These are phyloP conservation scores for Graphilbum sp. DNA, from an alignment of 2,329 filamentous ascomycete species.

Conservation along the genomic window DNA sequence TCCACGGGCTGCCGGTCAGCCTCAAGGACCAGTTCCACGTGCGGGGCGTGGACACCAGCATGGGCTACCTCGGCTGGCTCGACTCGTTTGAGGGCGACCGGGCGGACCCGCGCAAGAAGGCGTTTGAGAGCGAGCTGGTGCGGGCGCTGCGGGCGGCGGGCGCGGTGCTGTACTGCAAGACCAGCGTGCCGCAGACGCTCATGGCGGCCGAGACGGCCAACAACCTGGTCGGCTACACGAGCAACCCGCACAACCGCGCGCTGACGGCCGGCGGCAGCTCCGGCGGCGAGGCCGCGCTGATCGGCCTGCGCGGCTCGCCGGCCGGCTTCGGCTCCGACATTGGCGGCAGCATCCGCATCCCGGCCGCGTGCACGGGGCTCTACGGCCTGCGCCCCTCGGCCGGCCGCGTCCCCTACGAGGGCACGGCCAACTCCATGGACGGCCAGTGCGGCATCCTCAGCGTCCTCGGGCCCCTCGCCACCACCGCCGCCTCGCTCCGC, in stretches of 20 bases:
- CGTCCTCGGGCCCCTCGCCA: slow-evolving; percentile 43
- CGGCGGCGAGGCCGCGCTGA: slow-evolving; percentile 20
- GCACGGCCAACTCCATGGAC: slow-evolving; percentile 14
- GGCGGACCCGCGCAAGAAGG: slow-evolving; percentile 6
- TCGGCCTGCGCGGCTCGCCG: slow-evolving; percentile 16
- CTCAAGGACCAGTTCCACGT: slow-evolving; percentile 31
- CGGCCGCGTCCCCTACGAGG: slow-evolving; percentile 12
- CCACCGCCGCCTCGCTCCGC: slow-evolving; percentile 34
- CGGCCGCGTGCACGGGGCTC: slow-evolving; percentile 16
- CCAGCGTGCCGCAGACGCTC: slow-evolving; percentile 14
- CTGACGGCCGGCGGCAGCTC: slow-evolving; percentile 19
- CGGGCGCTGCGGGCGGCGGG: slow-evolving; percentile 14
- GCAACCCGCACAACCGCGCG: slow-evolving; percentile 18
- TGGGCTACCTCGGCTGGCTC: slow-evolving; percentile 10
- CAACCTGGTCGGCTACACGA: slow-evolving; percentile 18
- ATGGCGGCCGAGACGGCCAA: slow-evolving; percentile 16
- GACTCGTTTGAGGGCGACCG: slow-evolving; percentile 3
- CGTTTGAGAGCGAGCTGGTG: slow-evolving; percentile 14
- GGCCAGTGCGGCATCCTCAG: slow-evolving; percentile 43
- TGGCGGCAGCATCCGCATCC: slow-evolving; percentile 12
- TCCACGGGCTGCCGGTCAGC: slow-evolving; percentile 29
- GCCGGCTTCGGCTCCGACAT: slow-evolving; percentile 22
- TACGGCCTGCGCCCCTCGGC: slow-evolving; percentile 15
- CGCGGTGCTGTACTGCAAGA: slow-evolving; percentile 15
- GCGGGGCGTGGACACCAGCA: slow-evolving; percentile 1